phyloP scores from a whole-genome alignment of 2,329 filamentous ascomycete genomes.

The Diplodia sapinea region DNA sequence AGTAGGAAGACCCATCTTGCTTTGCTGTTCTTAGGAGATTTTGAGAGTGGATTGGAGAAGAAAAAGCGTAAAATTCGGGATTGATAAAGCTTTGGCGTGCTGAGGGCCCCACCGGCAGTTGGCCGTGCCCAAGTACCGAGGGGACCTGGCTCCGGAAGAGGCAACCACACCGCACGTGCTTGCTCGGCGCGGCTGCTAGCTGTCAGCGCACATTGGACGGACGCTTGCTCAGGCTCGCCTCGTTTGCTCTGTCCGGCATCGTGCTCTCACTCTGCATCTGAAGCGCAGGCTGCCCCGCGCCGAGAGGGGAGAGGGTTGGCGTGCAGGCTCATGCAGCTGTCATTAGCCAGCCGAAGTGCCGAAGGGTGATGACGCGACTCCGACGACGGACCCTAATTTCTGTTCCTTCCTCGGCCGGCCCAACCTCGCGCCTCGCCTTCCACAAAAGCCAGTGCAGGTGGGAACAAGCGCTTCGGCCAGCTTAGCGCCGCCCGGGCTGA shows the following conservation, averaged over 20 bases:
- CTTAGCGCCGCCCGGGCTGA: background rate
- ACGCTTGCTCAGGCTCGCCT: background rate
- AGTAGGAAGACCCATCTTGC: constrained; percentile 46
- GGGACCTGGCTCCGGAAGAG: constrained; percentile 1
- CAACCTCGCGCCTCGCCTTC: constrained; percentile 9
- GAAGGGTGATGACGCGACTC: background rate
- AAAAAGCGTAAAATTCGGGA: background rate
- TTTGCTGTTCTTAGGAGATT: background rate
- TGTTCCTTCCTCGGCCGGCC: constrained; percentile 2
- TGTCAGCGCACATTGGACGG: background rate
- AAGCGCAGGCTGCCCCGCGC: background rate
- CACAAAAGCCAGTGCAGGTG: background rate
- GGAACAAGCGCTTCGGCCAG: background rate
- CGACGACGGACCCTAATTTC: background rate
- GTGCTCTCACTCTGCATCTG: background rate
- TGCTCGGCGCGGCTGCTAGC: background rate
- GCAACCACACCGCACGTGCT: background rate
- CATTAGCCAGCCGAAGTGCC: constrained; percentile 18
- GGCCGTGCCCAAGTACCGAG: constrained; percentile 12
- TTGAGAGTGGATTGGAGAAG: constrained; percentile 1
- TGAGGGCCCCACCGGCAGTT: constrained; percentile 26
- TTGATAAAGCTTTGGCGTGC: constrained; percentile 3
- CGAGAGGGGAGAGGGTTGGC: background rate
- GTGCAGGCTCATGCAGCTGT: background rate
- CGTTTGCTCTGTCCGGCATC: background rate